Percentiles rank a stretch among this genome's conserved stretches.
phyloP scores from a whole-genome alignment of 768 basidiomycete genomes.

The Leccinum subtestaceum region DNA sequence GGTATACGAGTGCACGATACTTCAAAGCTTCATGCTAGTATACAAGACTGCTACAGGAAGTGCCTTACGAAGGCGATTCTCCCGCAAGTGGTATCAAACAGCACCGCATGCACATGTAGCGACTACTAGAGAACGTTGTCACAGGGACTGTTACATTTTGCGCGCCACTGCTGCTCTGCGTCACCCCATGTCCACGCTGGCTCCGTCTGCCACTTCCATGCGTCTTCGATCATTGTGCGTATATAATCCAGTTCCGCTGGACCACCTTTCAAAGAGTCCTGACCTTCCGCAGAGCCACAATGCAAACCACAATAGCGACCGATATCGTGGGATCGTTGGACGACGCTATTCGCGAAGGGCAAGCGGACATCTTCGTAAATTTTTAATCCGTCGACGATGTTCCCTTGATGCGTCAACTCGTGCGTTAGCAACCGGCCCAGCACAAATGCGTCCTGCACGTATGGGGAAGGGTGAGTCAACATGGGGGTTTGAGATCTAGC shows the following conservation, averaged over 20 bases:
- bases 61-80: too few relatives aligned
- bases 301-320: constrained; percentile 21
- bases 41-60: too few relatives aligned
- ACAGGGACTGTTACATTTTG: neutral
- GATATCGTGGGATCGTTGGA: constrained; percentile 13
- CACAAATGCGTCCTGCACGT: constrained; percentile 29
- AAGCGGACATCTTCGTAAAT: constrained; percentile 33
- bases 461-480: neutral
- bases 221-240: neutral
- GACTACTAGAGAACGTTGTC: neutral
- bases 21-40: too few relatives aligned
- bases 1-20: too few relatives aligned
- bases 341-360: constrained; percentile 28
- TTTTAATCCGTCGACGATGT: constrained; percentile 28
- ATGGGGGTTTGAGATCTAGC: neutral
- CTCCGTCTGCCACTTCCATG: neutral
- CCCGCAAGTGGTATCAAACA: too few relatives aligned
- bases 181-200: neutral
- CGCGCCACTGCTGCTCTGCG: neutral
- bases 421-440: constrained; percentile 30
- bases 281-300: neutral
- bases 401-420: constrained; percentile 18
- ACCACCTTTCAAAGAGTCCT: neutral
- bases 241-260: neutral
- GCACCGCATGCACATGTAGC: too few relatives aligned